Evolutionary conservation across 164 flowering plant species (phyloP).

Genomic region (Taxillus chinensis): DNA sequence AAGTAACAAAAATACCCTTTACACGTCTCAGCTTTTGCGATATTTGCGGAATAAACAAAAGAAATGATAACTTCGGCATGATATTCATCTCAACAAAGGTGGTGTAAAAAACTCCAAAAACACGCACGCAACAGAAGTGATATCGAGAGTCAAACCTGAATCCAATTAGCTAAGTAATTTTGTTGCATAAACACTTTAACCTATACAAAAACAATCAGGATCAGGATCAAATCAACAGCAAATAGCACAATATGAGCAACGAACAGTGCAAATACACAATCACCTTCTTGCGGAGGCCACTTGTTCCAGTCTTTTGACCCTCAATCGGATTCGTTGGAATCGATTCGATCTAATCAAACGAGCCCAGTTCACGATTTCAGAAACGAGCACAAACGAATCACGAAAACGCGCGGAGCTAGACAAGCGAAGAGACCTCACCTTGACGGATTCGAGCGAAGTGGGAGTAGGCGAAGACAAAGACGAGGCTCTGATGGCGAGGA

Average conservation of each 20-base stretch:
- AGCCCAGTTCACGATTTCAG: neutral
- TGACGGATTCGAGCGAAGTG: constrained; percentile 40
- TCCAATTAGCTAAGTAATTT: constrained; percentile 94
- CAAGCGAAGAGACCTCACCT: constrained; percentile 32
- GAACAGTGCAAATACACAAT: neutral
- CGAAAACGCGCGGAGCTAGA: neutral
- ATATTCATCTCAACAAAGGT: too few species aligned
- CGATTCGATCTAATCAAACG: constrained; percentile 33
- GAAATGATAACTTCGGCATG: too few species aligned
- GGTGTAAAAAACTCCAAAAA: too few species aligned
- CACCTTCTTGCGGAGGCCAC: constrained; percentile 95
- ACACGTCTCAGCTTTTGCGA: too few species aligned
- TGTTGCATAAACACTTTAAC: constrained; percentile 90
- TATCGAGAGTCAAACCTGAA: constrained; percentile 50
- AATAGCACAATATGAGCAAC: neutral
- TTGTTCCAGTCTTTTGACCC: constrained; percentile 96
- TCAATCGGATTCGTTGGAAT: constrained; percentile 83
- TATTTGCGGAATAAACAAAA: too few species aligned
- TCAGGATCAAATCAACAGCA: neutral
- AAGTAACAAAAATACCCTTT: too few species aligned
- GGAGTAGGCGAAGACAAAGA: constrained; percentile 37
- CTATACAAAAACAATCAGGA: constrained; percentile 23
- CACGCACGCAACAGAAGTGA: too few species aligned
- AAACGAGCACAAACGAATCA: neutral
- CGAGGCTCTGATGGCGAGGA: constrained; percentile 23